A percentile compares a stretch with the other conserved stretches of the same genome.
Conservation (phyloP, 2,329 filamentous ascomycete species). For the Fusarium chaquense region DNA sequence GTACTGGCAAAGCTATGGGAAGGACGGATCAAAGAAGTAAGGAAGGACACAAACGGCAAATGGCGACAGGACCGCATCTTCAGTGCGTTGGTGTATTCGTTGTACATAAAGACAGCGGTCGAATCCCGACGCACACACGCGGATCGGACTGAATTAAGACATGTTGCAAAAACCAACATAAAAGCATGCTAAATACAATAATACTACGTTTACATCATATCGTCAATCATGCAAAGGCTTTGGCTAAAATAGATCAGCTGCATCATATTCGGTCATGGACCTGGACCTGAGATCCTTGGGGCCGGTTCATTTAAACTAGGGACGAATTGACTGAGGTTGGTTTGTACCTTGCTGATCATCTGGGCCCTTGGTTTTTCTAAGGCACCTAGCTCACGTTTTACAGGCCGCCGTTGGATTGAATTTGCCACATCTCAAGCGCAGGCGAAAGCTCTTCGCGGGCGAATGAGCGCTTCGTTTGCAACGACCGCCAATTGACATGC, state of each 20-base stretch:
- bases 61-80: conserved; percentile 42
- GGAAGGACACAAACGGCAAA: conserved; percentile 36
- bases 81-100: conserved; percentile 35
- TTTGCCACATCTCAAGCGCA: conserved; percentile 31
- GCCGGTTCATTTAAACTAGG: neutral
- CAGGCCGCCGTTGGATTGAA: conserved; percentile 4
- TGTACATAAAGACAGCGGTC: conserved; percentile 38
- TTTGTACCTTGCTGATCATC: conserved; percentile 23
- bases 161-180: conserved; percentile 24
- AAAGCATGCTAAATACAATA: conserved; percentile 39
- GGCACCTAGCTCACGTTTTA: neutral
- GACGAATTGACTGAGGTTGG: neutral
- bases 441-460: conserved; percentile 10
- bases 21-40: conserved; percentile 23
- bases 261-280: neutral
- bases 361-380: neutral
- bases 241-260: neutral
- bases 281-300: neutral
- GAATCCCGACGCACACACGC: conserved; percentile 23
- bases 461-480: conserved; percentile 36
- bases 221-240: neutral
- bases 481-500: conserved; percentile 36
- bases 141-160: conserved; percentile 21
- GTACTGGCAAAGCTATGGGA: conserved; percentile 28
- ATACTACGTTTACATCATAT: conserved; percentile 28